A percentile compares a stretch with the other conserved stretches of the same genome.
Evolutionary conservation across 441 rosid genomes (phyloP).

Genomic region (Hura crepitans): DNA sequence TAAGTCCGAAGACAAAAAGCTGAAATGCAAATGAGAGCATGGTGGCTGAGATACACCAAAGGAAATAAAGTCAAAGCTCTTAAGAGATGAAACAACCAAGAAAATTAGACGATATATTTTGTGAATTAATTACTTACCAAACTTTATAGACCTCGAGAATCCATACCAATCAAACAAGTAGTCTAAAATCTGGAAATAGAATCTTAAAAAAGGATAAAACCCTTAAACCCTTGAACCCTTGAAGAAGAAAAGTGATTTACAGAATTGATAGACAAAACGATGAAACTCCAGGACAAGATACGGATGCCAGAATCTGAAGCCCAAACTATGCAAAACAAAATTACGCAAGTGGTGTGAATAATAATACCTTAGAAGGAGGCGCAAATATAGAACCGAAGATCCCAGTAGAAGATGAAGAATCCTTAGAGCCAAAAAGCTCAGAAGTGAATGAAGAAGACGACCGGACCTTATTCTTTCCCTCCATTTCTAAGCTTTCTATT

Average conservation of each 20-base stretch:
- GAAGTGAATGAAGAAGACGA: slow-evolving; percentile 51
- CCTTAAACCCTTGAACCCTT: not conserved
- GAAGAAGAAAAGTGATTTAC: not conserved
- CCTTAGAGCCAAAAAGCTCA: slow-evolving; percentile 70
- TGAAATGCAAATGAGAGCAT: not conserved
- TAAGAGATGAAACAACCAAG: not conserved
- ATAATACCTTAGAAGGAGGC: slow-evolving; percentile 51
- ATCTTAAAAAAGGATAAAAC: too few relatives aligned
- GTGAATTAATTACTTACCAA: not conserved
- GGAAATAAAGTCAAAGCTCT: too few relatives aligned
- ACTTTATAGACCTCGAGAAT: not conserved
- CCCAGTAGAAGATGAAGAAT: slow-evolving; percentile 48
- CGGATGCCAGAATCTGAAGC: not conserved
- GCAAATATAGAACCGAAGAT: slow-evolving; percentile 62
- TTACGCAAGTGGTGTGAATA: not conserved
- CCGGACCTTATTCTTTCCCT: slow-evolving; percentile 46
- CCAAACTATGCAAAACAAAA: not conserved
- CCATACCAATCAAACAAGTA: slow-evolving; percentile 4
- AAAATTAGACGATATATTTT: too few relatives aligned
- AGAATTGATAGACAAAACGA: not conserved
- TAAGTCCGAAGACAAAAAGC: not conserved
- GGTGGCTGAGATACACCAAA: not conserved
- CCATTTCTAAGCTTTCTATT: slow-evolving; percentile 39
- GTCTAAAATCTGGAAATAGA: not conserved
- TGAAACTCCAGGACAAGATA: not conserved